Conservation (phyloP, 371 early-diverging fungal species). For the Mucor sp. region DNA sequence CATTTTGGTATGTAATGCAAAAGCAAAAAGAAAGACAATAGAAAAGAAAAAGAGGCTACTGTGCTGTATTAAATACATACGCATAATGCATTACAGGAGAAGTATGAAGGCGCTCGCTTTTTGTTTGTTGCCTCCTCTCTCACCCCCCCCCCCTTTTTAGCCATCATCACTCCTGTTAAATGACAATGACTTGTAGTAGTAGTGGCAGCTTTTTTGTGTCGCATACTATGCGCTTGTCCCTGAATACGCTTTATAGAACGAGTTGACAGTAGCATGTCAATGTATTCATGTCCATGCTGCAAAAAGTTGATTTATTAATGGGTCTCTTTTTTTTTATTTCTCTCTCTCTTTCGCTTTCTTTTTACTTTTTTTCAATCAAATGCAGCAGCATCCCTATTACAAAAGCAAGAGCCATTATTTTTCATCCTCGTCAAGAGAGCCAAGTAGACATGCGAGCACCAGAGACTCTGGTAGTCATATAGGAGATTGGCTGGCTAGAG, state of each 20-base stretch:
- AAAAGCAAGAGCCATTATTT: neutral
- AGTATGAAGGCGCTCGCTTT: neutral
- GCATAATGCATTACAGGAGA: neutral
- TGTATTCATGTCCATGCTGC: neutral
- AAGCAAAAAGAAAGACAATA: neutral
- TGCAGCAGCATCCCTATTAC: neutral
- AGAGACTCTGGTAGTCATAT: neutral
- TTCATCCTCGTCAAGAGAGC: neutral
- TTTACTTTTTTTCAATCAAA: neutral
- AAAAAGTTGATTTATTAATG: neutral
- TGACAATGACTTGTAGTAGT: neutral
- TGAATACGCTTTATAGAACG: too few relatives aligned
- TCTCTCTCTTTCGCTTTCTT: neutral
- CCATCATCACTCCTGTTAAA: neutral
- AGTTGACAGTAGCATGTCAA: too few relatives aligned
- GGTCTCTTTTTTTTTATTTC: neutral
- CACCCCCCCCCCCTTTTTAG: neutral
- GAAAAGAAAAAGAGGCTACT: too few relatives aligned
- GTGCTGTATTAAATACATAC: neutral
- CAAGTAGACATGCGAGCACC: neutral
- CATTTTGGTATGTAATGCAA: neutral
- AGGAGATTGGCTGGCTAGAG: conserved; percentile 34
- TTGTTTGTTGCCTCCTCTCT: neutral
- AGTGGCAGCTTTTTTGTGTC: neutral
- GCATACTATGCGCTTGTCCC: neutral